These are phyloP conservation scores for Calonectria naviculata DNA, from an alignment of 2,329 filamentous ascomycete species.

Conservation along the genomic window DNA sequence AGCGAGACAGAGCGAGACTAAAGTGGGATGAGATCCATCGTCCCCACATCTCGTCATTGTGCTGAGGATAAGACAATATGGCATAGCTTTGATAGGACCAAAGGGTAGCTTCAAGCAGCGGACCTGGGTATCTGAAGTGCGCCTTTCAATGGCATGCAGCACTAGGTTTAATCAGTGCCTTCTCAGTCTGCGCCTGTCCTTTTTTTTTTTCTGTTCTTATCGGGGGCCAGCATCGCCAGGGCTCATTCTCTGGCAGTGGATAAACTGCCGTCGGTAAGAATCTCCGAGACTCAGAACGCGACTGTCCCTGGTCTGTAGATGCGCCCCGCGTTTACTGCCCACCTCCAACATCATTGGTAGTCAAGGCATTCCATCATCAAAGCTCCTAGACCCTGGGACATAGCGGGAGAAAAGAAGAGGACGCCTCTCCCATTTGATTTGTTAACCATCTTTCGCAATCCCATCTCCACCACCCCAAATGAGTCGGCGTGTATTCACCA, in stretches of 20 bases:
- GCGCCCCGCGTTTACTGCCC: not conserved
- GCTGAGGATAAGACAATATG: constrained; percentile 26
- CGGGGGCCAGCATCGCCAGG: not conserved
- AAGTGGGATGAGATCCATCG: not conserved
- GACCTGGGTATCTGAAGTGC: constrained; percentile 31
- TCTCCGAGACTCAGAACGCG: not conserved
- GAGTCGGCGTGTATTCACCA: constrained; percentile 32
- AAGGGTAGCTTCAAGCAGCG: not conserved
- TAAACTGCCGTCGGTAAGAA: not conserved
- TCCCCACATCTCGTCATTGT: constrained; percentile 5
- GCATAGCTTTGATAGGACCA: constrained; percentile 28
- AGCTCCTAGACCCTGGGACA: not conserved
- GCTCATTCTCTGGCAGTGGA: not conserved
- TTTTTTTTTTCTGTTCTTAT: not conserved
- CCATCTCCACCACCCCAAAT: constrained; percentile 23
- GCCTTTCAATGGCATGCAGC: constrained; percentile 6
- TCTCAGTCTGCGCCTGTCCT: not conserved
- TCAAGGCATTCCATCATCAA: not conserved
- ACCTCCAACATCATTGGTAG: not conserved
- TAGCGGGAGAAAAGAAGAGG: not conserved
- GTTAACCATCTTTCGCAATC: not conserved
- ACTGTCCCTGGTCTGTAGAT: not conserved
- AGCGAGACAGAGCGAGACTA: not conserved
- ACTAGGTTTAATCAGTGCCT: not conserved
- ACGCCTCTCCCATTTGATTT: not conserved